Base-by-base conservation (phyloP, 768 basidiomycete species). In the Lactifluus piperatus region DNA sequence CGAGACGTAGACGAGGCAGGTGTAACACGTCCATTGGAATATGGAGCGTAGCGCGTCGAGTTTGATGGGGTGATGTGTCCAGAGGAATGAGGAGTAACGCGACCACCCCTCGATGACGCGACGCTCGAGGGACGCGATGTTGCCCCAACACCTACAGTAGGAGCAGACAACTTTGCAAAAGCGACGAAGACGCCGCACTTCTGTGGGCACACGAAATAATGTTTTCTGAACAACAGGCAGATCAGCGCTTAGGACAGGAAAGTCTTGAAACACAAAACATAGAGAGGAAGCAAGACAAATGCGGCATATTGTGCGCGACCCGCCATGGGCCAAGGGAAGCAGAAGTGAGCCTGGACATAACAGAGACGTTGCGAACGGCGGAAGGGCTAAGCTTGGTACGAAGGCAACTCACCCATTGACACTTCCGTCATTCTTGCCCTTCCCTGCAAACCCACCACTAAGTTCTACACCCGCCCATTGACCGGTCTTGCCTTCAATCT, bases 381-480 rank as follows among this genome's bases (percentile, higher is more conserved):
- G 63, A 43, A 62, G 54, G 60, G 62, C 32, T 14, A 47, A 46
- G 46, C 29, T 29, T 18, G 20, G 14, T 20, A 32, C 9, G 37
- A 14, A 36, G 39, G 56, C 20, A 48, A 79, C 91, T 76, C 69
- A 97, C 94, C 91, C 91, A 62, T 76, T 79, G 5, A 95, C 94
- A 46, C 83, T 81, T 34, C 95, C 95, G 66, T 97, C 83, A 67
- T 99, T 99, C 75, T 98, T 99, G 0, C 95, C 95, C 70, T 88
- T 90, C 20, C 95, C 94, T 18, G 79, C 71, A 68, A 93, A 95
- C 6, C 90, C 89, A 36, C 85, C 86, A 65, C 81, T 76, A 22
- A 99, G 77, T 72, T 97, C 91, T 22, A 99, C 91, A 14, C 95
- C 95, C 16, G 91, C 95, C 90, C 91, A 99, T 6, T 85, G 73